These are phyloP conservation scores for Alternaria postmessia DNA, from an alignment of 2,329 filamentous ascomycete genomes.

Conservation along the genomic window DNA sequence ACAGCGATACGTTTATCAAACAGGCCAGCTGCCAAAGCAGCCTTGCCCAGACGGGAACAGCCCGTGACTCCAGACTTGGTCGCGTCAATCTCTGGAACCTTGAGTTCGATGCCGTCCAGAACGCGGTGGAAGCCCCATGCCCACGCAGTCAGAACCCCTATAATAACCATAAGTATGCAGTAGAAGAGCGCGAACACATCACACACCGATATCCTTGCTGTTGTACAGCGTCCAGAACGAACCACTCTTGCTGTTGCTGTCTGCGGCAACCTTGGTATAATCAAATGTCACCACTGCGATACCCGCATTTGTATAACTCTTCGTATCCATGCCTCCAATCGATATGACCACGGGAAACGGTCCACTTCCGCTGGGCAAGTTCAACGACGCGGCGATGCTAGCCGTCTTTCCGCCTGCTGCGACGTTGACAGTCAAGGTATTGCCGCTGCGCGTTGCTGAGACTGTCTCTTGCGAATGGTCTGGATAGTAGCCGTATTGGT, in stretches of 20 bases:
- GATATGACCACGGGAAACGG: slow-evolving; percentile 58
- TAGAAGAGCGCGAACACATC: neutral
- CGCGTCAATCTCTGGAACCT: slow-evolving; percentile 50
- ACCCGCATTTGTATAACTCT: slow-evolving; percentile 57
- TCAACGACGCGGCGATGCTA: slow-evolving; percentile 55
- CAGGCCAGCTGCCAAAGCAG: slow-evolving; percentile 46
- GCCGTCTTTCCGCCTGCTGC: slow-evolving; percentile 56
- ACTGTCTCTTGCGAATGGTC: slow-evolving; percentile 59
- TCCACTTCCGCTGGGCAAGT: slow-evolving; percentile 53
- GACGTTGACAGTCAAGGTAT: slow-evolving; percentile 55
- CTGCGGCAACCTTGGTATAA: slow-evolving; percentile 58
- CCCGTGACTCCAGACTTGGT: slow-evolving; percentile 47
- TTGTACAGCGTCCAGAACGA: slow-evolving; percentile 61
- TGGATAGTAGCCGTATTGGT: slow-evolving; percentile 62
- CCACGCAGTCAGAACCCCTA: slow-evolving; percentile 49
- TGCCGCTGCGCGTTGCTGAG: slow-evolving; percentile 57
- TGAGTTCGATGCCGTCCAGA: slow-evolving; percentile 45
- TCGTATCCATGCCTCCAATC: slow-evolving; percentile 60
- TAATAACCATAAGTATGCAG: neutral
- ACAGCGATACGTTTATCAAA: slow-evolving; percentile 49
- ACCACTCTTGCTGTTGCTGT: slow-evolving; percentile 60
- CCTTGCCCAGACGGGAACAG: slow-evolving; percentile 49
- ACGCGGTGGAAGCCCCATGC: slow-evolving; percentile 52
- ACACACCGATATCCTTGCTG: slow-evolving; percentile 58
- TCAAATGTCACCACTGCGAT: slow-evolving; percentile 62